Base-by-base conservation (phyloP, 495 filamentous ascomycete genomes). In the Xylaria telfairii region DNA sequence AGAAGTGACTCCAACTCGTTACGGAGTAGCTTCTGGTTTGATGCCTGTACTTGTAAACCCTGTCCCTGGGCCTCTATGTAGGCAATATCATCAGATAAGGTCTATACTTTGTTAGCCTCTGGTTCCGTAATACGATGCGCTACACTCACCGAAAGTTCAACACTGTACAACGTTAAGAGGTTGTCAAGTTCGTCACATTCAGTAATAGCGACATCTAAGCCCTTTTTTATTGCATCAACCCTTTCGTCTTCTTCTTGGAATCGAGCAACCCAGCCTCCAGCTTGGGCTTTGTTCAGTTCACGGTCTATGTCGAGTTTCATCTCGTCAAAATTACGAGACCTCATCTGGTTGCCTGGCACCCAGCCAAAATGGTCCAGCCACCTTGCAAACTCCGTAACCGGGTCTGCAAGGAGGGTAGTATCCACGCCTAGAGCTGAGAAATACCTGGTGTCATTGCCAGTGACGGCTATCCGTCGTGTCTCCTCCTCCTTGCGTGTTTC, bases 41-140 rank as follows among this genome's bases (percentile, higher is more conserved):
- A 94, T 24, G 95, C 93, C 79, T 98, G 95, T 24, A 99, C 94
- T 76, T 98, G 96, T 28, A 99, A 81, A 81, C 96, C 96, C 81
- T 98, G 95, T 6, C 93, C 94, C 78, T 98, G 96, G 10, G 96
- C 93, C 83, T 99, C 96, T 63, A 99, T 98, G 76, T 95, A 98
- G 7, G 94, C 90, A 54, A 99, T 94, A 80, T 99, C 96, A 42
- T 98, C 95, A 66, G 95, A 93, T 3, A 99, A 85, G 56, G 93
- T 98, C 93, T 97, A 69, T 21, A 37, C n/a, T 42, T 46, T 44
- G 73, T 87, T 77, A 90, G 83, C 69, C 64, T 28, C 30, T 26
- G 30, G 13, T 17, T 19, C 46, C 53, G 42, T 8, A 7, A 37
- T 26, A 12, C 65, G 42, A 26, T 41, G 12, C 49, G 8, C 51